Conservation (phyloP, 192 early-diverging fungal species). For the Mortierella hygrophila region DNA sequence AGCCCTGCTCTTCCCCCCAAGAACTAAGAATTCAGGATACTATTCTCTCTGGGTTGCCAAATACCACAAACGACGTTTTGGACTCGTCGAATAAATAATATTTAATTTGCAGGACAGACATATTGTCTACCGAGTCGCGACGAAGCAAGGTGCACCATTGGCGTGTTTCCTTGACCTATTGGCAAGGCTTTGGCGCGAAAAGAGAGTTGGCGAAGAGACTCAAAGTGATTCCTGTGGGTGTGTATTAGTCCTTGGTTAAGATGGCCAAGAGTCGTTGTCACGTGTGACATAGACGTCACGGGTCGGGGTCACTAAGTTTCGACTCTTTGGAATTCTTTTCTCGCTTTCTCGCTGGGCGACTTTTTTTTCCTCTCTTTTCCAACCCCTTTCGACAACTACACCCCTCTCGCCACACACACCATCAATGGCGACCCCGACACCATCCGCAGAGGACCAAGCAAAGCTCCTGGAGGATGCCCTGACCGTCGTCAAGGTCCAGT, state of each 20-base stretch:
- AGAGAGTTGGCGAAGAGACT: neutral
- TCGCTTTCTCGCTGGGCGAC: neutral
- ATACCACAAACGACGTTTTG: neutral
- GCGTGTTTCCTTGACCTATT: neutral
- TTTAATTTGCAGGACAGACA: neutral
- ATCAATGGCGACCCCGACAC: constrained; percentile 51
- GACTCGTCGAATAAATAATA: neutral
- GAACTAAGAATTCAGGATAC: neutral
- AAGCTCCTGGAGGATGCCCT: constrained; percentile 95
- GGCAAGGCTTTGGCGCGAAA: neutral
- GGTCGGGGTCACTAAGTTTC: neutral
- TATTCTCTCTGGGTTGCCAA: neutral
- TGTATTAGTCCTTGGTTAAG: neutral
- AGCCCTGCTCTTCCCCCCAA: constrained; percentile 8
- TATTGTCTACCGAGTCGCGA: neutral
- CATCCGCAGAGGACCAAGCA: constrained; percentile 84
- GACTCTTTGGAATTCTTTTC: constrained; percentile 6
- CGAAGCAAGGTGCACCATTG: neutral
- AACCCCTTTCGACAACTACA: neutral
- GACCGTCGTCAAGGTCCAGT: constrained; percentile 92
- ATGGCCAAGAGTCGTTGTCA: neutral
- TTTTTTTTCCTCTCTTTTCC: neutral
- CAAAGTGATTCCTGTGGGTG: neutral
- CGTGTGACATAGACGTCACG: neutral
- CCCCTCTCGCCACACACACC: neutral